A percentile compares a stretch with the other conserved stretches of the same genome.
Evolutionary conservation across 2,329 filamentous ascomycete genomes (phyloP).

Genomic region (Claviceps sp.): DNA sequence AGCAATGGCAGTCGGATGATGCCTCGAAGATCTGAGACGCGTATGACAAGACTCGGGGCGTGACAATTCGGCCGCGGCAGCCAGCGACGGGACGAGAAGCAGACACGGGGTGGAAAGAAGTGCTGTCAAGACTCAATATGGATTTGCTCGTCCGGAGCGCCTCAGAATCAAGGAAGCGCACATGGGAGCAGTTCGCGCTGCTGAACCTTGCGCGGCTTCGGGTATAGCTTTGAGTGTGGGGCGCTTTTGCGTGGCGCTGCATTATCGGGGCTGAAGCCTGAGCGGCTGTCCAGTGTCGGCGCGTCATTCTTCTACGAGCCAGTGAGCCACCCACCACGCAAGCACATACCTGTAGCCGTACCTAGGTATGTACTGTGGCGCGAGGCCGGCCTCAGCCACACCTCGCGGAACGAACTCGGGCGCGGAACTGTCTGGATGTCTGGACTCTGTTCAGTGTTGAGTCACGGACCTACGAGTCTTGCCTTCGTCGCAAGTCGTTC

Average conservation of each 20-base stretch:
- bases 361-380: not conserved
- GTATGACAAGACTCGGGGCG: not conserved
- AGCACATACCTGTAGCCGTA: not conserved
- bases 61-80: slow-evolving; percentile 1
- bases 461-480: not conserved
- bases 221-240: not conserved
- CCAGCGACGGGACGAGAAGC: slow-evolving; percentile 1
- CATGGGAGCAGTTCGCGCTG: not conserved
- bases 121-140: slow-evolving; percentile 7
- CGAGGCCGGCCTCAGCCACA: not conserved
- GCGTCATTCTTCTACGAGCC: not conserved
- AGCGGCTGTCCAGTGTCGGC: not conserved
- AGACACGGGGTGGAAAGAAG: slow-evolving; percentile 1
- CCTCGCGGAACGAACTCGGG: not conserved
- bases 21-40: not conserved
- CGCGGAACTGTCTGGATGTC: no score
- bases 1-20: not conserved
- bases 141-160: slow-evolving; percentile 2
- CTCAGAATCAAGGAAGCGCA: slow-evolving; percentile 3
- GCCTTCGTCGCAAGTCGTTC: not conserved
- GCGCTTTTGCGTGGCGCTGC: not conserved
- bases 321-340: no score
- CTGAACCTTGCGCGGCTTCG: not conserved
- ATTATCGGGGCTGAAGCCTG: no score
- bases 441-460: not conserved